Evolutionary conservation across 1,139 yeast species (phyloP).

Genomic region (Magnusiomyces sp.): DNA sequence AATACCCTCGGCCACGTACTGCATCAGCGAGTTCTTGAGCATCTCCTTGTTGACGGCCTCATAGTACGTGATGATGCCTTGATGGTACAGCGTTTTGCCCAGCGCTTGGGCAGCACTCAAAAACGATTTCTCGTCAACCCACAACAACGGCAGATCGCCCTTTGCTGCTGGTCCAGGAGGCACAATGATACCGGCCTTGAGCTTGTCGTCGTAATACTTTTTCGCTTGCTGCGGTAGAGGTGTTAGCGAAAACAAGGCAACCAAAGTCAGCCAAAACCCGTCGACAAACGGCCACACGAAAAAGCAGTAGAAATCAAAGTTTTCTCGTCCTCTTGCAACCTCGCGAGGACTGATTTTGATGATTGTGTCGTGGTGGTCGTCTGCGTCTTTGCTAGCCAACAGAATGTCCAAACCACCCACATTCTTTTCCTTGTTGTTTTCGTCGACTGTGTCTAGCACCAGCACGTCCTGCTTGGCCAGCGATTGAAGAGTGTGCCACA

Average conservation of each 20-base stretch:
- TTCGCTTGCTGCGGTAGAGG: constrained; percentile 18
- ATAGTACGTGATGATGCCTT: constrained; percentile 35
- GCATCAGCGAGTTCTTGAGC: constrained; percentile 32
- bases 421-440: no score
- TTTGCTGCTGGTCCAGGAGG: neutral
- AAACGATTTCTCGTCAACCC: constrained; percentile 31
- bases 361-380: constrained; percentile 2
- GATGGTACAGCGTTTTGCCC: constrained; percentile 37
- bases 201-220: neutral
- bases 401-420: no score
- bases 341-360: constrained; percentile 19
- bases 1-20: constrained; percentile 31
- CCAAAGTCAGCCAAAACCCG: constrained; percentile 37
- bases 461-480: constrained; percentile 30
- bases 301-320: constrained; percentile 37
- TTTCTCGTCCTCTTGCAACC: constrained; percentile 29
- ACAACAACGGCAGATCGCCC: constrained; percentile 15
- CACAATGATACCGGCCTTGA: neutral
- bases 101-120: constrained; percentile 31
- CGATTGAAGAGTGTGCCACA: constrained; percentile 27
- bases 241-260: constrained; percentile 32
- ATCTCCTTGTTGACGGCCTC: constrained; percentile 38
- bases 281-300: constrained; percentile 39
- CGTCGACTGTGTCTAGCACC: constrained; percentile 12
- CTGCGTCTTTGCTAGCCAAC: no score